Conservation (phyloP, 768 basidiomycete genomes). For the Xerocomellus intermedius region DNA sequence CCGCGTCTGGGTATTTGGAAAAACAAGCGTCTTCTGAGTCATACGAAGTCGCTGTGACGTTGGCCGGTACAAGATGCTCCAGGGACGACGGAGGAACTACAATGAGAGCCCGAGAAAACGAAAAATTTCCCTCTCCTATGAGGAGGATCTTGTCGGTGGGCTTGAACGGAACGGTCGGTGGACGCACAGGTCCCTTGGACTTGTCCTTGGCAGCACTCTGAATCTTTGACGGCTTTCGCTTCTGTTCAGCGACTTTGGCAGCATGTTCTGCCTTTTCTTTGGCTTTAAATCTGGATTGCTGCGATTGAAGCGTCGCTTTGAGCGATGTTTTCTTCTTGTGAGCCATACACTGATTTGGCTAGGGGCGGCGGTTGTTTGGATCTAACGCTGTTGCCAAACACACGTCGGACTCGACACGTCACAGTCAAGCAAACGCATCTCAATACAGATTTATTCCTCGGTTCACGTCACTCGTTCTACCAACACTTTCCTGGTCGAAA, state of each 20-base stretch:
- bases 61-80: conserved; percentile 54
- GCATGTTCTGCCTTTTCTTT: conserved; percentile 61
- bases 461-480: conserved; percentile 32
- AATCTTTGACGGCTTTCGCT: conserved; percentile 33
- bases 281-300: conserved; percentile 62
- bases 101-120: conserved; percentile 78
- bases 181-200: conserved; percentile 31
- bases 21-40: conserved; percentile 77
- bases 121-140: conserved; percentile 95
- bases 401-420: conserved; percentile 17
- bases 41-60: conserved; percentile 82
- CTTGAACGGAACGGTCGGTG: conserved; percentile 62
- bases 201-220: conserved; percentile 40
- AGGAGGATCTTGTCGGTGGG: conserved; percentile 68
- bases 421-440: background rate
- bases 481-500: conserved; percentile 7
- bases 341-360: conserved; percentile 19
- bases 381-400: conserved; percentile 28
- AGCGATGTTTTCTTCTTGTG: conserved; percentile 57
- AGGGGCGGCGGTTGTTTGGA: conserved; percentile 33
- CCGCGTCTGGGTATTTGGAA: conserved; percentile 77
- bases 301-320: conserved; percentile 66
- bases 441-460: background rate
- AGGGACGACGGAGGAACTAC: conserved; percentile 44
- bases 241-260: conserved; percentile 41